Evolutionary conservation across 768 basidiomycete species (phyloP).

Genomic region (Albatrellus ellisii): DNA sequence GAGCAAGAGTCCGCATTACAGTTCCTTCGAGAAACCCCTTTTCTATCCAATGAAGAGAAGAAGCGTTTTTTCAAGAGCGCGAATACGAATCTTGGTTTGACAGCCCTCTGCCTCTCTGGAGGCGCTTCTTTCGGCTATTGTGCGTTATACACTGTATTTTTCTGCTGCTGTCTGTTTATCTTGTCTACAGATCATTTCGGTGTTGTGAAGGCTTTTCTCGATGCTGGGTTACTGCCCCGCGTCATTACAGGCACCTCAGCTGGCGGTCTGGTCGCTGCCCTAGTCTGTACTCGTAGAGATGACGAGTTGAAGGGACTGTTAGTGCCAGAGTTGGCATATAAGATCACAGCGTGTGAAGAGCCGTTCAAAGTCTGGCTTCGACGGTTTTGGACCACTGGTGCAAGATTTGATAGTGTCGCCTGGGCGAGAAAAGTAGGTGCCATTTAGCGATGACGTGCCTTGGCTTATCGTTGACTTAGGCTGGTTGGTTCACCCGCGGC

Average conservation of each 20-base stretch:
- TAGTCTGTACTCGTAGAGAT: conserved; percentile 81
- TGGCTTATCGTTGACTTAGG: conserved; percentile 26
- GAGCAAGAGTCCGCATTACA: conserved; percentile 69
- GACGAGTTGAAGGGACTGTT: conserved; percentile 71
- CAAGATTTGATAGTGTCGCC: conserved; percentile 80
- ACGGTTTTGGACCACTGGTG: conserved; percentile 76
- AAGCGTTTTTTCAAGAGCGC: conserved; percentile 81
- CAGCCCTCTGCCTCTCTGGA: conserved; percentile 91
- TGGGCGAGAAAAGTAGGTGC: conserved; percentile 80
- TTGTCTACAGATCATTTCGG: conserved; percentile 63
- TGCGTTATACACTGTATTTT: conserved; percentile 22
- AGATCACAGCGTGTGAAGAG: conserved; percentile 75
- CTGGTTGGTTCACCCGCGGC: conserved; percentile 82
- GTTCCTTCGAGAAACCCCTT: conserved; percentile 61
- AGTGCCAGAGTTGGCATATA: conserved; percentile 73
- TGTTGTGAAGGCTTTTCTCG: conserved; percentile 84
- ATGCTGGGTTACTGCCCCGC: conserved; percentile 73
- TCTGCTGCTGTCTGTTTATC: not conserved
- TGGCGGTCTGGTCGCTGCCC: conserved; percentile 64
- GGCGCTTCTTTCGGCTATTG: conserved; percentile 94
- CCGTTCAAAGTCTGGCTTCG: conserved; percentile 53
- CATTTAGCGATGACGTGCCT: not conserved
- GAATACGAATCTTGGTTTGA: conserved; percentile 82
- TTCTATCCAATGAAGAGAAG: conserved; percentile 79
- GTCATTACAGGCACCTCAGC: conserved; percentile 94